These are phyloP conservation scores for Basidiobolus heterosporus DNA, from an alignment of 371 early-diverging fungal genomes.

Conservation along the genomic window DNA sequence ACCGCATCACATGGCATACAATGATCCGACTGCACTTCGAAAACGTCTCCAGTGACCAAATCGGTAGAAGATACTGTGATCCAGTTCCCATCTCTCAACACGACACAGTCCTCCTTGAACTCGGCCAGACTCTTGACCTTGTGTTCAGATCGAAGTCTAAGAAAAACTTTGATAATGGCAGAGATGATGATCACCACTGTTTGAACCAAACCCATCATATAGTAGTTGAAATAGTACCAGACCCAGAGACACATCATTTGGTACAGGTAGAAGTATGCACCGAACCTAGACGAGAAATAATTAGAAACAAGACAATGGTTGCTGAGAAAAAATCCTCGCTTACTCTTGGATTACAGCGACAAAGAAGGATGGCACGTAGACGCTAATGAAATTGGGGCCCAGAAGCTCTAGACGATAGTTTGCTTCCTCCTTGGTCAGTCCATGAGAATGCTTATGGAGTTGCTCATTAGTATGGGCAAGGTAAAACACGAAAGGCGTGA, in stretches of 20 bases:
- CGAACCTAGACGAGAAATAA: conserved; percentile 12
- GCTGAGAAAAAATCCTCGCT: too few species aligned
- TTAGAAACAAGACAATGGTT: too few species aligned
- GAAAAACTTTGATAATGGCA: conserved; percentile 46
- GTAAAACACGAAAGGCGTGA: conserved; percentile 32
- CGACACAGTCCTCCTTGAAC: conserved; percentile 26
- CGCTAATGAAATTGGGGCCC: conserved; percentile 55
- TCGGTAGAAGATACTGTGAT: conserved; percentile 26
- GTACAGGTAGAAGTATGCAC: conserved; percentile 60
- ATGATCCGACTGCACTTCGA: conserved; percentile 7
- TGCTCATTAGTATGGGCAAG: conserved; percentile 31
- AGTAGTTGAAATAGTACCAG: conserved; percentile 58
- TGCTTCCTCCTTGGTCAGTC: conserved; percentile 40
- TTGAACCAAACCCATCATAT: conserved; percentile 55
- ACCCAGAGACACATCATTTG: conserved; percentile 58
- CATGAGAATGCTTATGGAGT: conserved; percentile 25
- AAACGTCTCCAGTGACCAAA: conserved; percentile 49
- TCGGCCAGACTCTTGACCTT: conserved; percentile 52
- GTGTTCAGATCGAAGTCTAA: conserved; percentile 39
- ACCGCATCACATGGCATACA: conserved; percentile 45
- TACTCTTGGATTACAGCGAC: conserved; percentile 39
- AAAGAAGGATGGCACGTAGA: conserved; percentile 31
- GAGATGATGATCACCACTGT: conserved; percentile 49
- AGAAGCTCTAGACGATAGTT: conserved; percentile 30
- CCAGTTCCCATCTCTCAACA: conserved; percentile 43